Percentiles rank a stretch among this genome's conserved stretches.
These are phyloP conservation scores for Neofusicoccum umdonicola DNA, from an alignment of 2,329 filamentous ascomycete species.

Conservation along the genomic window DNA sequence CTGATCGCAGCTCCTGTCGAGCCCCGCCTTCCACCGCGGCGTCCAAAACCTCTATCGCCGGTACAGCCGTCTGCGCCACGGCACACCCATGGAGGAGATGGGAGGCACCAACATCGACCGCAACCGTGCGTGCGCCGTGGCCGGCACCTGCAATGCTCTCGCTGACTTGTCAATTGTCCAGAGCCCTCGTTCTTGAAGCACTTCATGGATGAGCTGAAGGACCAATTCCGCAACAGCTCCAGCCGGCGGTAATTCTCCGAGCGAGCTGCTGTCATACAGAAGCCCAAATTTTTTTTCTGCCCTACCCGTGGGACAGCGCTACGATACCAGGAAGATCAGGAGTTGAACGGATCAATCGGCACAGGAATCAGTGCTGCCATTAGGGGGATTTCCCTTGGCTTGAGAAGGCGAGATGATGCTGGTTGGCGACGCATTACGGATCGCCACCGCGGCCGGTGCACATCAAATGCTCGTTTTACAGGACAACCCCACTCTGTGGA, in stretches of 20 bases:
- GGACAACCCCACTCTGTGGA: too few species aligned
- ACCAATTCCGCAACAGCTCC: slow-evolving; percentile 35
- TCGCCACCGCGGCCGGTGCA: neutral
- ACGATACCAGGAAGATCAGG: neutral
- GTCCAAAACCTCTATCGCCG: slow-evolving; percentile 51
- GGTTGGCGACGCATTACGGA: neutral
- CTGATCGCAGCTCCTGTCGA: slow-evolving; percentile 48
- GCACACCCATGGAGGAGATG: slow-evolving; percentile 50
- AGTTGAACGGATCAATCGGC: slow-evolving; percentile 1
- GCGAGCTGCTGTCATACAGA: neutral
- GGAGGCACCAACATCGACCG: slow-evolving; percentile 48
- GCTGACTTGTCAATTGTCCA: neutral
- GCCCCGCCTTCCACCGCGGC: slow-evolving; percentile 54
- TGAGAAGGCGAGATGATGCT: slow-evolving; percentile 12
- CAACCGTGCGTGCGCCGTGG: slow-evolving; percentile 29
- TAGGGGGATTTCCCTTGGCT: slow-evolving; percentile 15
- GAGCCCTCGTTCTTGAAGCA: slow-evolving; percentile 46
- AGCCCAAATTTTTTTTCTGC: neutral
- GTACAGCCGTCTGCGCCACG: slow-evolving; percentile 45
- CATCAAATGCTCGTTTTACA: neutral
- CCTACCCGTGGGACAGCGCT: neutral
- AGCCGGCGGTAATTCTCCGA: neutral
- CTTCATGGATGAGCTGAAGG: slow-evolving; percentile 54
- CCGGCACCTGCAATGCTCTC: slow-evolving; percentile 23
- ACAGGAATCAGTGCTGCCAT: neutral